Conservation (phyloP, 495 filamentous ascomycete species). For the Geoglossum glabrum region DNA sequence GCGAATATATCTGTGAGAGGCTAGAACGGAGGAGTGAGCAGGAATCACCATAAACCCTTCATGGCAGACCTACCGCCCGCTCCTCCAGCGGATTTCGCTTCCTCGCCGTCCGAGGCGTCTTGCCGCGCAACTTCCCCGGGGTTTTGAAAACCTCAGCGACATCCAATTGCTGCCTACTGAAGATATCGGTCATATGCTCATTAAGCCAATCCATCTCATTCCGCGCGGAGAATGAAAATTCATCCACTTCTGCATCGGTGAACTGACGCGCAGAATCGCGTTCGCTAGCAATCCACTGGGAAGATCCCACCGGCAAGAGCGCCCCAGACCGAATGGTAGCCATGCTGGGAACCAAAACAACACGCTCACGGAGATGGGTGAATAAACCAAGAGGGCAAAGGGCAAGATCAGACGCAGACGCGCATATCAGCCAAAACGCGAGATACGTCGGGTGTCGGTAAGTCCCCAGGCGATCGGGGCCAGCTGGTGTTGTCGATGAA, state of each 20-base stretch:
- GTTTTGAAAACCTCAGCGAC: constrained; percentile 91
- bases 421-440: neutral
- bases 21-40: constrained; percentile 22
- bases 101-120: constrained; percentile 67
- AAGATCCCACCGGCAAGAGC: constrained; percentile 39
- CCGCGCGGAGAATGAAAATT: constrained; percentile 69
- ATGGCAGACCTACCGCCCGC: constrained; percentile 38
- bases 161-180: constrained; percentile 71
- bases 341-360: constrained; percentile 17
- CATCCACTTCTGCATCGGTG: constrained; percentile 56
- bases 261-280: constrained; percentile 41
- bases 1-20: constrained; percentile 69
- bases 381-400: neutral
- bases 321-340: constrained; percentile 25
- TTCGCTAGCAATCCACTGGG: constrained; percentile 47
- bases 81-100: constrained; percentile 43
- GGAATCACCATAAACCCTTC: neutral
- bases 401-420: neutral
- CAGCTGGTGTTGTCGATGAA: neutral
- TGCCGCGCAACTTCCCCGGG: constrained; percentile 80
- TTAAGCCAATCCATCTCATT: constrained; percentile 94
- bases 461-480: neutral
- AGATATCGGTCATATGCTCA: constrained; percentile 90
- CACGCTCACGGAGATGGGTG: neutral
- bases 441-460: neutral